These are phyloP conservation scores for Beta lomatogona DNA, from an alignment of 179 eudicot genomes.

Conservation along the genomic window DNA sequence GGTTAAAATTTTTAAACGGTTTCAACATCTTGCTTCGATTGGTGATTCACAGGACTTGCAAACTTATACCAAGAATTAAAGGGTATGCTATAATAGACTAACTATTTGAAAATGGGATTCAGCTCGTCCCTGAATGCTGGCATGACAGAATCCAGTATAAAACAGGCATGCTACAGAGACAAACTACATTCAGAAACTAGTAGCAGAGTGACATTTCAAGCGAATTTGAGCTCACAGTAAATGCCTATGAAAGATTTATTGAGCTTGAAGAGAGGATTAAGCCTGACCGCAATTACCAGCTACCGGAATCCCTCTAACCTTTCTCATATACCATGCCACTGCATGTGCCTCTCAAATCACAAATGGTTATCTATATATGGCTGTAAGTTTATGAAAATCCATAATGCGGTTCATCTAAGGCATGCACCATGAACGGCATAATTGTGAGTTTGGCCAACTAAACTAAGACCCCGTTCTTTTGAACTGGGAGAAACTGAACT, in stretches of 20 bases:
- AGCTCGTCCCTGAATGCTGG: not conserved
- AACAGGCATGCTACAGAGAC: not conserved
- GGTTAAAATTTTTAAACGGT: not conserved
- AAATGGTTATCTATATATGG: not conserved
- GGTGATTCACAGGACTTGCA: not conserved
- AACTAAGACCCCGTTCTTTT: not conserved
- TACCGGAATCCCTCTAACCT: not conserved
- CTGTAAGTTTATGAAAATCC: slow-evolving; percentile 15
- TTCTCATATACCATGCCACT: not conserved
- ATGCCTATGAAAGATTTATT: not conserved
- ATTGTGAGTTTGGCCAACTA: not conserved
- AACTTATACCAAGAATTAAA: not conserved
- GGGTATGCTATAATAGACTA: not conserved
- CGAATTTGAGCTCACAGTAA: not conserved
- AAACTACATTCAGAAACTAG: not conserved
- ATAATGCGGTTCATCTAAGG: too few species aligned
- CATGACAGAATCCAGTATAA: not conserved
- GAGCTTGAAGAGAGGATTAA: not conserved
- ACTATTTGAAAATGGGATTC: not conserved
- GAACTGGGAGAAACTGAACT: too few species aligned
- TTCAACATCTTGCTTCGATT: not conserved
- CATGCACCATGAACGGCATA: slow-evolving; percentile 1
- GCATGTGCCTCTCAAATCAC: not conserved
- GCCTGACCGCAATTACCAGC: not conserved
- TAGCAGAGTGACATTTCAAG: slow-evolving; percentile 7